phyloP scores from a whole-genome alignment of 1,139 yeast genomes.

The Torulaspora pretoriensis region DNA sequence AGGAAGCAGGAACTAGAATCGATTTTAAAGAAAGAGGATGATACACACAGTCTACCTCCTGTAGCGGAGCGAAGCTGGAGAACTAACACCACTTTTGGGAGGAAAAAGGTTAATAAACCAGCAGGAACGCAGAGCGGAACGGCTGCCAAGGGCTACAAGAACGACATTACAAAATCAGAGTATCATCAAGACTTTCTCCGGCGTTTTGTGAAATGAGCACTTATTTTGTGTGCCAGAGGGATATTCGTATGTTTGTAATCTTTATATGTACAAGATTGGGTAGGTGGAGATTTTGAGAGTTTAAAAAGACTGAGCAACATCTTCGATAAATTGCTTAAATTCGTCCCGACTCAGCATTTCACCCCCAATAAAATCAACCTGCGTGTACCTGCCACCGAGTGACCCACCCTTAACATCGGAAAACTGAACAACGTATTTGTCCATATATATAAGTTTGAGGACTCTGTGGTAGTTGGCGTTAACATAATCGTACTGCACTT shows the following conservation, averaged over 20 bases:
- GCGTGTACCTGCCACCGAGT: conserved; percentile 50
- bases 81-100: conserved; percentile 44
- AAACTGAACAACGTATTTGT: conserved; percentile 42
- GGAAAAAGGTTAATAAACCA: conserved; percentile 39
- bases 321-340: conserved; percentile 31
- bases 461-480: conserved; percentile 44
- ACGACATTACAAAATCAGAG: conserved; percentile 64
- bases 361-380: conserved; percentile 46
- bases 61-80: conserved; percentile 51
- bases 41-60: not conserved
- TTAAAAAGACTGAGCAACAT: conserved; percentile 28
- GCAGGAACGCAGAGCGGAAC: conserved; percentile 33
- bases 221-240: too few relatives aligned
- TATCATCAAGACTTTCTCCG: conserved; percentile 68
- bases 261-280: conserved; percentile 6
- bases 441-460: conserved; percentile 41
- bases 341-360: conserved; percentile 25
- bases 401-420: conserved; percentile 55
- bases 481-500: conserved; percentile 45
- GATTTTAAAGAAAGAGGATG: conserved; percentile 14
- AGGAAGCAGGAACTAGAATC: conserved; percentile 36
- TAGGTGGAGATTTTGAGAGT: not conserved
- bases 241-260: not conserved
- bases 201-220: conserved; percentile 50
- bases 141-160: conserved; percentile 44